Base-by-base conservation (phyloP, 2,329 filamentous ascomycete species). In the Venturia pyrina region DNA sequence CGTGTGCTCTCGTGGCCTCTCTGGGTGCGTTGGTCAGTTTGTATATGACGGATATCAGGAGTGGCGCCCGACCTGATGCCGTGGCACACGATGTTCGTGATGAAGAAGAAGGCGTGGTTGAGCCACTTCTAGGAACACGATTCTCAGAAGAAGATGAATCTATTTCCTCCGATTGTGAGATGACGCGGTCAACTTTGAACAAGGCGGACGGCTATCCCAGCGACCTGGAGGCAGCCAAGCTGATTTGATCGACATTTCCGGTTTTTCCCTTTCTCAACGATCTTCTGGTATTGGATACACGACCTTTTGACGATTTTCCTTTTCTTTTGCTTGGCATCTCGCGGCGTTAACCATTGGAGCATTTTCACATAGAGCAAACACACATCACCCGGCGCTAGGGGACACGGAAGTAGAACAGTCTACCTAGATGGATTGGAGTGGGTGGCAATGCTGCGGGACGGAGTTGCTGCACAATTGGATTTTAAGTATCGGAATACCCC, bases 1-100 rank as follows among this genome's bases (percentile, higher is more conserved):
- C 87, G 68, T 93, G 89, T 69, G 91, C 89, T 10, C 72, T 89
- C 3, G 86, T 97, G 41, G 90, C 91, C 43, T 77, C 91, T 13
- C 76, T 86, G 17, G 95, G 93, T 59, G 90, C 89, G 1, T 78
- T 89, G 63, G 81, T 95, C 71, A 90, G 89, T 75, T 81, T 91
- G 67, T 86, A 86, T 74, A 89, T 97, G 77, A 86, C 86, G 44
- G 89, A 93, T 71, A 17, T 32, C 81, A 83, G 17, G 79, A 81
- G 37, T 79, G 71, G 67, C 72, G 70, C 56, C 34, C 40, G 19
- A 34, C 75, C 15, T 76, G 75, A 28, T 71, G 78, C 65, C 78
- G 80, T 62, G 76, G 8, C 32, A 34, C 50, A 41, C 15, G 63
- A 80, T 65, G 78, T 73, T 68, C 72, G 72, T 48, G 73, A 71